Evolutionary conservation across 305 asterid genomes (phyloP), one percentile per base, ranked within the genome.

Genomic region (Ajuga reptans): DNA sequence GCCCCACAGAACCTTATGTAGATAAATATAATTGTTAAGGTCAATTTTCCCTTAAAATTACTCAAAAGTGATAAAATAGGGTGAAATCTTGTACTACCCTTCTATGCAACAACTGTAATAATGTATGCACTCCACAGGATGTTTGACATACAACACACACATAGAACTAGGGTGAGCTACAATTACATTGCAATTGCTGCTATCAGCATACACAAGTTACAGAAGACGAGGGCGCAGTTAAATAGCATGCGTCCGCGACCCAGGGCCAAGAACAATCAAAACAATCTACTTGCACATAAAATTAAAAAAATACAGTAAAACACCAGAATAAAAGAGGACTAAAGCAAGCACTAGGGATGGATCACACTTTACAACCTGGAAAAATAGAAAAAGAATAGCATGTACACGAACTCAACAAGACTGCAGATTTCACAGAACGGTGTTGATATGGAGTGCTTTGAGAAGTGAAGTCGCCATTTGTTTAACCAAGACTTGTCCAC

Each of bases 381-480:
- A 29, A 31, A 63, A 54, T n/a, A 18, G 49, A 54, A 54, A 39
- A 46, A 9, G 27, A 10, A 12, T 2, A 17, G 12, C 71, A 77
- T 41, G 59, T 52, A 53, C 68, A 49, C 4, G 37, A 62, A 58
- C 34, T 9, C 15, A 43, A 39, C 18, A 45, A 57, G 6, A 27
- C 11, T 63, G 11, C 62, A 12, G 49, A 43, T 49, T 56, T 86
- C 73, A 94, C 84, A 94, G 78, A 75, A 91, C 99, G 0, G 99
- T 94, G 81, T 86, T 91, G 78, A 94, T 89, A 69, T 94, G 96
- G 60, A 94, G 99, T 57, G 98, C 97, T 80, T 94, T 94, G 68
- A 88, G 99, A 75, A 94, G 83, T 49, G 98, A 94, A 49, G 99
- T 94, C 0, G 99, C 99, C 99, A 94, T 88, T 83, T 94, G 99